Percentiles rank a stretch among this genome's conserved stretches.
Evolutionary conservation across 164 flowering plant genomes (phyloP).

Genomic region (Macadamia tetraphylla): DNA sequence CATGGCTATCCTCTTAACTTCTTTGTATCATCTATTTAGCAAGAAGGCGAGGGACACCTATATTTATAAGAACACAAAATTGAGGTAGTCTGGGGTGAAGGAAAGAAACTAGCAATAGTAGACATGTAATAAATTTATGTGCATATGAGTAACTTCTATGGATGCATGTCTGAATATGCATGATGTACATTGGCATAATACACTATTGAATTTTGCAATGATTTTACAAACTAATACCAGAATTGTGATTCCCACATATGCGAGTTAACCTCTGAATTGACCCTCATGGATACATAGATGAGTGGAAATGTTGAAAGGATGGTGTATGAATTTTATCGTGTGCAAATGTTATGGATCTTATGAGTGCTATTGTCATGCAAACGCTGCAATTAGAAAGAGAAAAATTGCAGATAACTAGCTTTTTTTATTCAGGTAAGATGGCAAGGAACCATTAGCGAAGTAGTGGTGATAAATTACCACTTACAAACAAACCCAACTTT

Average conservation of each 20-base stretch:
- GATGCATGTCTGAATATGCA: background rate
- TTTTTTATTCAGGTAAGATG: background rate
- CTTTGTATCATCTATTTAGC: background rate
- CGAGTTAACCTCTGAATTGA: too few relatives aligned
- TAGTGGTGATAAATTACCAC: too few relatives aligned
- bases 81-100: background rate
- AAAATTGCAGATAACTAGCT: background rate
- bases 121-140: background rate
- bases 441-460: background rate
- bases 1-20: conserved; percentile 8
- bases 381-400: too few relatives aligned
- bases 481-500: too few relatives aligned
- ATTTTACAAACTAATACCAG: background rate
- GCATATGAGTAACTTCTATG: background rate
- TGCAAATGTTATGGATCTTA: background rate
- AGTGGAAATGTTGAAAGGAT: background rate
- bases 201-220: background rate
- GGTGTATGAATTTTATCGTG: background rate
- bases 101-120: background rate
- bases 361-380: conserved; percentile 1
- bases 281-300: background rate
- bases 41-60: background rate
- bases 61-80: background rate
- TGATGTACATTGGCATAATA: background rate
- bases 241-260: background rate